phyloP scores from a whole-genome alignment of 2,329 filamentous ascomycete species.

The Pseudogymnoascus sp. region DNA sequence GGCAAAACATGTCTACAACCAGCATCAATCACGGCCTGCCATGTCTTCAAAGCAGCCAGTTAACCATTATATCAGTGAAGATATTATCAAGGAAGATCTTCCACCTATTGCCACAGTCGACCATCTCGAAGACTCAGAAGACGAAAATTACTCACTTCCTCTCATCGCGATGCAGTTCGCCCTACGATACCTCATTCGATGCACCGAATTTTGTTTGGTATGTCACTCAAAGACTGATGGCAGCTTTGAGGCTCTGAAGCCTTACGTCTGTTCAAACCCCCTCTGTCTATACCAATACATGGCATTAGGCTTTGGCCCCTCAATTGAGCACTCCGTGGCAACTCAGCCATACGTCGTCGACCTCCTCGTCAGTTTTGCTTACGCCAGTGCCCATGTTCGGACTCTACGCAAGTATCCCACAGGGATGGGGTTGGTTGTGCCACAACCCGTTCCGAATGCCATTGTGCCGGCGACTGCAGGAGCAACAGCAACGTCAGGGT shows the following conservation, averaged over 20 bases:
- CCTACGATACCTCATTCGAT: conserved; percentile 68
- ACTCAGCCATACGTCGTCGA: conserved; percentile 77
- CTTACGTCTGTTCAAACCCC: conserved; percentile 66
- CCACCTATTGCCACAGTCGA: conserved; percentile 24
- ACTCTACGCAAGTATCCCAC: conserved; percentile 26
- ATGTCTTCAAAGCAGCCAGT: conserved; percentile 13
- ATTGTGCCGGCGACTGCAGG: background rate
- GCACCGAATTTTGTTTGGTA: conserved; percentile 79
- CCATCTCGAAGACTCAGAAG: conserved; percentile 23
- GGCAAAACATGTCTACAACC: conserved; percentile 37
- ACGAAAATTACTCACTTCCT: conserved; percentile 39
- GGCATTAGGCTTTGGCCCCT: conserved; percentile 74
- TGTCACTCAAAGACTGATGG: conserved; percentile 65
- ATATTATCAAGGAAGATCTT: conserved; percentile 13
- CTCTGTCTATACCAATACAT: conserved; percentile 87
- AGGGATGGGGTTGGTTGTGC: conserved; percentile 27
- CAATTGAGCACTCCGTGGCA: conserved; percentile 75
- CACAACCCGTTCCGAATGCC: conserved; percentile 11
- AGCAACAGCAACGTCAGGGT: background rate
- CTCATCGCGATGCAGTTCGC: conserved; percentile 64
- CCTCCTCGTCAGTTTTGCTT: conserved; percentile 75
- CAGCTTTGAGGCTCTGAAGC: conserved; percentile 60
- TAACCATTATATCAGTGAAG: conserved; percentile 14
- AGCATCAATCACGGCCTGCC: conserved; percentile 20
- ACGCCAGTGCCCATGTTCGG: conserved; percentile 32